Conservation (phyloP, 2,329 filamentous ascomycete genomes). For the Diaporthe aspalathi region DNA sequence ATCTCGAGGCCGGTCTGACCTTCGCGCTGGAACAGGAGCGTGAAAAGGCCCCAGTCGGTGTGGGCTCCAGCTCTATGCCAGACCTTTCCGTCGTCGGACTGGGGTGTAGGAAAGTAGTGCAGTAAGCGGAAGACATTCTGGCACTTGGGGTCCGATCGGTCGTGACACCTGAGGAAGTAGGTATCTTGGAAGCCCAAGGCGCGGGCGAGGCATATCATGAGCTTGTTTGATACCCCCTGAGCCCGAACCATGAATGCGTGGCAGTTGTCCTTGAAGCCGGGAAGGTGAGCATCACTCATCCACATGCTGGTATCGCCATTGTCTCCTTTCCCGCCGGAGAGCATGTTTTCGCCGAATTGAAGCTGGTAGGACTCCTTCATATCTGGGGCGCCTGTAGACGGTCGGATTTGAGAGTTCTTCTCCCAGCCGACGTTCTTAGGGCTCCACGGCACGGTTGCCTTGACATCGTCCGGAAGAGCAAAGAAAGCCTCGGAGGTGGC, state of each 20-base stretch:
- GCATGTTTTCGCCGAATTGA: conserved; percentile 57
- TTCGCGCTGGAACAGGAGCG: conserved; percentile 67
- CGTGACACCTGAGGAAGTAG: conserved; percentile 65
- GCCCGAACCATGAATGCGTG: conserved; percentile 46
- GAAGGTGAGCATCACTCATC: conserved; percentile 49
- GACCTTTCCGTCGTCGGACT: conserved; percentile 43
- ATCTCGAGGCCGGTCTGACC: conserved; percentile 68
- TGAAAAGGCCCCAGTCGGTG: conserved; percentile 68
- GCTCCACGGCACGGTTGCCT: conserved; percentile 63
- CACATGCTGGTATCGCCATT: conserved; percentile 42
- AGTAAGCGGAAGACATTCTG: conserved; percentile 64
- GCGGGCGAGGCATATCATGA: conserved; percentile 67
- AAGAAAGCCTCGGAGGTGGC: conserved; percentile 58
- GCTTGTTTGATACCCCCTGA: conserved; percentile 60
- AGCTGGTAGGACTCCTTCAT: conserved; percentile 69
- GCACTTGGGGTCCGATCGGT: conserved; percentile 58
- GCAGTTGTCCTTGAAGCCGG: conserved; percentile 61
- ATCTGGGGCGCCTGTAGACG: conserved; percentile 66
- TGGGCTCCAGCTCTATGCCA: conserved; percentile 68
- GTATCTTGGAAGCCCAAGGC: conserved; percentile 64
- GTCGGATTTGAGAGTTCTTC: conserved; percentile 65
- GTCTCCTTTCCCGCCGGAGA: conserved; percentile 39
- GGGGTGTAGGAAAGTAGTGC: conserved; percentile 41
- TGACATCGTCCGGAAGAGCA: conserved; percentile 58
- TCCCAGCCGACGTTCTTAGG: conserved; percentile 66